Base-by-base conservation (phyloP, 2,329 filamentous ascomycete species). In the Pochonia chlamydosporia region DNA sequence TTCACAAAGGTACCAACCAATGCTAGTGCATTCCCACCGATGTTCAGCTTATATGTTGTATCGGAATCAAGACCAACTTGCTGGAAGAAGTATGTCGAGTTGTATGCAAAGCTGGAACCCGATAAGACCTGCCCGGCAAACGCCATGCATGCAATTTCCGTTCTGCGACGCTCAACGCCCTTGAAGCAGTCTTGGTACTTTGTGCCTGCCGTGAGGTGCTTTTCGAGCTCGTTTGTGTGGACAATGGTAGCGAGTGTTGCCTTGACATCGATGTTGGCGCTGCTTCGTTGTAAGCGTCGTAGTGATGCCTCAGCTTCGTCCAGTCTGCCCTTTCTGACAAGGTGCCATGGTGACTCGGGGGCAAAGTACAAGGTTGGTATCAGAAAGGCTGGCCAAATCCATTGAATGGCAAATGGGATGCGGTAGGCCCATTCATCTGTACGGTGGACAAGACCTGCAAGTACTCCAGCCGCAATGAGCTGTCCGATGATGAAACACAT, bases 401-500 rank as follows among this genome's bases (percentile, higher is more conserved):
- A 77, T 49, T 76, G 73, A 0, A 76, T 47, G 1, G 66, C 72
- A 46, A 73, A 77, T 0, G 73, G 73, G 9, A 70, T 71, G 6
- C 68, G 62, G 54, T 72, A 78, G 0, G 68, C 66, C 69, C 70
- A 76, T 24, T 74, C 55, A 3, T 66, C 54, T 0, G 57, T 52
- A 23, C 63, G 62, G 26, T 59, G 50, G 40, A 59, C 51, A 14
- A 62, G 50, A 3, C 59, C 56, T 7, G 55, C 48, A 40, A 62
- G 47, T 6, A 64, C 50, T 1, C 59, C 61, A 4, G 69, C 65
- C 1, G 67, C 67, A 30, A 75, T 64, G 30, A 75, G 58, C 50
- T 75, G 71, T 1, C 73, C 73, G 13, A 74, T 65, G 10, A 67
- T 68, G 59, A 70, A 75, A 49, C 71, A 75, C 55, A 75, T 63